These are phyloP conservation scores for Cytospora piceae DNA, from an alignment of 2,329 filamentous ascomycete species.

Conservation along the genomic window DNA sequence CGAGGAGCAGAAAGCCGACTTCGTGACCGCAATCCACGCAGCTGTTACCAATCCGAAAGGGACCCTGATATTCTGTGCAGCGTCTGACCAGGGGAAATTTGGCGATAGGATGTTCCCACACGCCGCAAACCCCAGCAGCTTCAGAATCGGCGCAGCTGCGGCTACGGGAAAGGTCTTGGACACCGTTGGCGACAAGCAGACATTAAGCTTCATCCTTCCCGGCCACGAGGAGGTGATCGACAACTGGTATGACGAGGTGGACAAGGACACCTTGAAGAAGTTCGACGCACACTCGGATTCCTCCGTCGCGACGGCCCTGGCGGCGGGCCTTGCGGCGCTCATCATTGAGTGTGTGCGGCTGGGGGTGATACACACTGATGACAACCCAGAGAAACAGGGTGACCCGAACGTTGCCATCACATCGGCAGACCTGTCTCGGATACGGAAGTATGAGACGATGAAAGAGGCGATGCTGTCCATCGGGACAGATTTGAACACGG, in stretches of 20 bases:
- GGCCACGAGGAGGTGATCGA: constrained; percentile 35
- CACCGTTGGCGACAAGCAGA: constrained; percentile 31
- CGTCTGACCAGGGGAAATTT: constrained; percentile 38
- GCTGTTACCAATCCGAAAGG: constrained; percentile 32
- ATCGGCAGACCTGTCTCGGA: neutral
- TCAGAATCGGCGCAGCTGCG: constrained; percentile 38
- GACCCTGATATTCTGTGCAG: constrained; percentile 46
- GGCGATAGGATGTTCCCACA: constrained; percentile 29
- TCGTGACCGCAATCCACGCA: constrained; percentile 36
- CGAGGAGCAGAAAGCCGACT: constrained; percentile 30
- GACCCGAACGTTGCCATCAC: constrained; percentile 7
- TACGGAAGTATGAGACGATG: neutral
- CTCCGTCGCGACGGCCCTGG: constrained; percentile 39
- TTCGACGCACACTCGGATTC: constrained; percentile 32
- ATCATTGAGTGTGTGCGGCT: constrained; percentile 36
- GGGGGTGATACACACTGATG: constrained; percentile 2
- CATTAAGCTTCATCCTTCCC: constrained; percentile 39
- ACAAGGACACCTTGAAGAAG: constrained; percentile 6
- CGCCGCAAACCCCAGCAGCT: constrained; percentile 28
- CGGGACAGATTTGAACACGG: constrained; percentile 2
- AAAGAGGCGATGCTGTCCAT: neutral
- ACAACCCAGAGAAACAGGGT: constrained; percentile 1
- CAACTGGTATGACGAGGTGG: constrained; percentile 18
- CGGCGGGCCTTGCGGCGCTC: constrained; percentile 38
- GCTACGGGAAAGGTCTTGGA: constrained; percentile 32